Evolutionary conservation across 768 basidiomycete genomes (phyloP).

Genomic region (Phylloporus arenicola): DNA sequence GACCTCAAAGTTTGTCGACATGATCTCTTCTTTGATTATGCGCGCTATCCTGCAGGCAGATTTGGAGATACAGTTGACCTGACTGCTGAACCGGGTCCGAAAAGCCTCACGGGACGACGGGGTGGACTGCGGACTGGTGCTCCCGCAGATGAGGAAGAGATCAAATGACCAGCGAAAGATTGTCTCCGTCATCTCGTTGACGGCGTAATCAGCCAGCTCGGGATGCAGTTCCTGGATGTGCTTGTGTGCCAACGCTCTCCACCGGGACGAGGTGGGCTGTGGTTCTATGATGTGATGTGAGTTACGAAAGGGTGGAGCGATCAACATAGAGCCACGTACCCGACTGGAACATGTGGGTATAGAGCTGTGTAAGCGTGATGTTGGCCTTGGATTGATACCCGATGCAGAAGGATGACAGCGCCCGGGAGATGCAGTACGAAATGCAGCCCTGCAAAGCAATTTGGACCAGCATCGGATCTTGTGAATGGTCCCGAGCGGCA

Average conservation of each 20-base stretch:
- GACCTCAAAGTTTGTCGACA: constrained; percentile 73
- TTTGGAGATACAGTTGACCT: constrained; percentile 61
- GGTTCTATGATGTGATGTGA: constrained; percentile 43
- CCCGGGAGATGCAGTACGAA: constrained; percentile 59
- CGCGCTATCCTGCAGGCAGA: constrained; percentile 58
- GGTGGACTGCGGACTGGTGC: constrained; percentile 37
- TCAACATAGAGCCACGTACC: constrained; percentile 34
- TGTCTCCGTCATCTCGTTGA: constrained; percentile 68
- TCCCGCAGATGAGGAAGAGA: constrained; percentile 61
- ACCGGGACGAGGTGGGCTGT: constrained; percentile 72
- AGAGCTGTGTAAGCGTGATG: constrained; percentile 55
- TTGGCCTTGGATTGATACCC: constrained; percentile 71
- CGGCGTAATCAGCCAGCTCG: constrained; percentile 56
- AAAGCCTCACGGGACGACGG: constrained; percentile 37
- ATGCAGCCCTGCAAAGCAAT: constrained; percentile 71
- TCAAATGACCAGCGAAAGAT: constrained; percentile 70
- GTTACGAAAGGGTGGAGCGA: constrained; percentile 1
- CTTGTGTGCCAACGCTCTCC: constrained; percentile 68
- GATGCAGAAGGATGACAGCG: constrained; percentile 66
- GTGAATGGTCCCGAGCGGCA: constrained; percentile 59
- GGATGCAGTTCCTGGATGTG: constrained; percentile 67
- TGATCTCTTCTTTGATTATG: constrained; percentile 66
- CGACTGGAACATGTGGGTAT: constrained; percentile 49
- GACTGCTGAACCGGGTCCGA: constrained; percentile 48
- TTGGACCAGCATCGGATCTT: constrained; percentile 73